Base-by-base conservation (phyloP, 345 rosid genomes). In the Brassica incana region DNA sequence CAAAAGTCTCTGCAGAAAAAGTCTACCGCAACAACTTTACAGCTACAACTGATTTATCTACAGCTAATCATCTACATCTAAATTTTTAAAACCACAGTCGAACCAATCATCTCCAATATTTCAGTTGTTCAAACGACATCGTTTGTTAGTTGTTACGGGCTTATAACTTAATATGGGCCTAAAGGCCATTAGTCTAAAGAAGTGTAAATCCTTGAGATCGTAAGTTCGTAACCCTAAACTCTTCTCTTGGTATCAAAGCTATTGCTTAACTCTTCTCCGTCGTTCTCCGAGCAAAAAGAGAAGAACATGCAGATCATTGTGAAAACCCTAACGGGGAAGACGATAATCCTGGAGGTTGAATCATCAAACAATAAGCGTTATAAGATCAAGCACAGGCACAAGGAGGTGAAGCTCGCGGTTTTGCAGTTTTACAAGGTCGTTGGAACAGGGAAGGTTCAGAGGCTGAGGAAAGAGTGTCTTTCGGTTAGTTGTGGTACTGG, bases 281-380 rank as follows among this genome's bases (percentile, higher is more conserved):
- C 27, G 6, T 43, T 12, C 43, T 35, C 59, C 32, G 32, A 40
- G 32, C 16, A 25, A 48, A 32, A 14, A 23, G 15, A 69, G 60
- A 33, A 4, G 1, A 20, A 20, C 25, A 87, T 89, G 92, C 92
- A 89, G 90, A 89, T 89, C 64, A 87, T 89, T 78, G 92, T 89
- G 82, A 89, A 87, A 85, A 86, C 89, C 89, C 87, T 89, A 71
- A 89, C 90, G 58, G 90, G 92, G 27, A 89, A 87, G 83, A 88
- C 90, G 20, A 86, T 88, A 65, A 88, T 90, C 65, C 77, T 88
- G 40, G 90, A 87, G 86, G 90, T 87, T 8, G 90, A 88, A 40
- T 86, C 90, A 30, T 85, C 87, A 0, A 38, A 38, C 43, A 38
- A 38, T 38, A 38, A 38, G 43, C 10, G 43, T 38, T 38, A 38